Evolutionary conservation across 306 rosid genomes (phyloP).

Genomic region (Pachyrhizus erosus): DNA sequence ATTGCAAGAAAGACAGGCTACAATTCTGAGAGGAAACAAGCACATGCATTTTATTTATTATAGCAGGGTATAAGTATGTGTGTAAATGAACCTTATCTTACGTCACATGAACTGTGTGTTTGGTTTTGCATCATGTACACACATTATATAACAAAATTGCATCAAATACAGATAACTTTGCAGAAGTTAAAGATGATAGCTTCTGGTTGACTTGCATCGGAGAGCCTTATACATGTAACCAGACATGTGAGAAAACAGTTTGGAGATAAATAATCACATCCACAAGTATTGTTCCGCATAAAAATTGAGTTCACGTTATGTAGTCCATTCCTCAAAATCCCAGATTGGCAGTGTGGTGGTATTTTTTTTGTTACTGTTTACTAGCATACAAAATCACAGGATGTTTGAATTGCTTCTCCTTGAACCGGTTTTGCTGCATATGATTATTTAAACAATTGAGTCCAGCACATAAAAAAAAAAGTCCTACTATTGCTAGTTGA

Average conservation of each 20-base stretch:
- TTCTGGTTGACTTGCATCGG: neutral
- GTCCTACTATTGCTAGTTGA: neutral
- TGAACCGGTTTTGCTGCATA: neutral
- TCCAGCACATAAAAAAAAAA: neutral
- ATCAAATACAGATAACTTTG: neutral
- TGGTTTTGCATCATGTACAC: neutral
- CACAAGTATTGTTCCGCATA: too few relatives aligned
- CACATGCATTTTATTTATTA: slow-evolving; percentile 25
- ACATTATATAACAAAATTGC: neutral
- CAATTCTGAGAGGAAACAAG: slow-evolving; percentile 9
- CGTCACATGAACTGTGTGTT: neutral
- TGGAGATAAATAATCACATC: neutral
- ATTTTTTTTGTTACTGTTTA: neutral
- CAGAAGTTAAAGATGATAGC: neutral
- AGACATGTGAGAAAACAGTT: neutral
- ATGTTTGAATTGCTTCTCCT: neutral
- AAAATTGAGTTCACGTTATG: neutral
- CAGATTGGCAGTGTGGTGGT: neutral
- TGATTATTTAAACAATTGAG: neutral
- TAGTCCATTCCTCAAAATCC: neutral
- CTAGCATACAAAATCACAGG: neutral
- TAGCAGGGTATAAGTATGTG: neutral
- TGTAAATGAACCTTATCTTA: neutral
- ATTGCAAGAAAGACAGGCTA: neutral
- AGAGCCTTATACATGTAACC: neutral